Base-by-base conservation (phyloP, 148 eudicot genomes). In the Arctostaphylos glauca region DNA sequence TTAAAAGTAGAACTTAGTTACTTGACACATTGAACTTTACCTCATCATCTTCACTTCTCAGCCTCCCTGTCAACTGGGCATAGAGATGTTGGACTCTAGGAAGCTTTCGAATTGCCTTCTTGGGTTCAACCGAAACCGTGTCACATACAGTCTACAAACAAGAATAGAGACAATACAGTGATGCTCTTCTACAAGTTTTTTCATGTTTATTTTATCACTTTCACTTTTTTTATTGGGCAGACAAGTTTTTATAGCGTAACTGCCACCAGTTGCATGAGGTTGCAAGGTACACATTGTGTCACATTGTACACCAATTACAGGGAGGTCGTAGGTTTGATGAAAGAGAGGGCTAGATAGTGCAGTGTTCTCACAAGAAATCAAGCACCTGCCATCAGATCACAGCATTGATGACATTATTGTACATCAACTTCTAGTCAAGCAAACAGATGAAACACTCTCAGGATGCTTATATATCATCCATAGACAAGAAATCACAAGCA, bases 11-110 rank as follows among this genome's bases (percentile, higher is more conserved):
- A 81, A 58, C 67, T 70, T 31, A 47, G 8, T 78, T 38, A 48
- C 38, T 47, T 71, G 59, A 60, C 23, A 71, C 9, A 10, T 47
- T 41, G 47, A 70, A 78, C 18, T 73, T 76, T 87, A 94, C 99
- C 99, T 97, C 99, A 56, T 94, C 99, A 81, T 92, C 99, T 92
- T 94, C 97, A 87, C 83, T 89, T 89, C 85, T 87, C 84, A 97
- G 83, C 49, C 80, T 92, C 66, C 97, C 99, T 67, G 85, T 90
- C 58, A 97, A 80, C 48, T 84, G 92, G 80, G 97, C 96, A 85
- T 92, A 92, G 80, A 97, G 89, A 90, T 97, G 99, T 82, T 94
- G 98, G 80, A 97, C 95, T 90, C 99, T 92, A 52, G 94, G 89
- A 67, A 97, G 97, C 86, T 97, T 97, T 82, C 97, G 84, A 52